Conservation (phyloP, 208 protist genomes). For the Crithidia mellificae region DNA sequence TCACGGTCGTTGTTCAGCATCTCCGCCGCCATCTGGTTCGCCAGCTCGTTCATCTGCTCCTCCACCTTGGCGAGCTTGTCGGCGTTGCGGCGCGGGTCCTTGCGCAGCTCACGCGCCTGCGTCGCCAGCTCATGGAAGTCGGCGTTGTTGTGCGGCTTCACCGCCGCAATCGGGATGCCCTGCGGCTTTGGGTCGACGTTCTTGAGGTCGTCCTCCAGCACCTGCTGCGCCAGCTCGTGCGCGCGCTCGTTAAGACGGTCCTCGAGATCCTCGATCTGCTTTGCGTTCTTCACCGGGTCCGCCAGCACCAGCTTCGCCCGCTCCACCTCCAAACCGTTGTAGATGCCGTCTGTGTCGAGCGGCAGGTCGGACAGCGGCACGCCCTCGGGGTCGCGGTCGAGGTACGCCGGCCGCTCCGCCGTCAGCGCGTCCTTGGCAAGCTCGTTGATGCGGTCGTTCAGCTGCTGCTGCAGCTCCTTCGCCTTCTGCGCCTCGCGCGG, state of each 20-base stretch:
- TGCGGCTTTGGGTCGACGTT: constrained; percentile 44
- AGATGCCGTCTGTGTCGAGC: constrained; percentile 64
- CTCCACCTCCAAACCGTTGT: constrained; percentile 63
- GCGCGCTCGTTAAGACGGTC: constrained; percentile 64
- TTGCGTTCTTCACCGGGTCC: constrained; percentile 50
- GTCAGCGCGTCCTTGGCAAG: constrained; percentile 51
- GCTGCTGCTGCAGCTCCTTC: constrained; percentile 47
- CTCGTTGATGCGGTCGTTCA: constrained; percentile 58
- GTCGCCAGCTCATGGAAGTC: constrained; percentile 57
- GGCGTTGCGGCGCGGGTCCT: constrained; percentile 51
- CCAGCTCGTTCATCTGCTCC: constrained; percentile 59
- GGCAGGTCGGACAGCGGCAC: constrained; percentile 60
- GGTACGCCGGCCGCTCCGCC: constrained; percentile 48
- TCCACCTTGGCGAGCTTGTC: constrained; percentile 47
- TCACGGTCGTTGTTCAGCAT: constrained; percentile 47
- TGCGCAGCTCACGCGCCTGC: constrained; percentile 57
- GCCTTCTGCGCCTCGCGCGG: constrained; percentile 40
- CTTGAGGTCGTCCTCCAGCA: constrained; percentile 58
- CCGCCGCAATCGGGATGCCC: constrained; percentile 48
- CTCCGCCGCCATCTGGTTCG: constrained; percentile 47
- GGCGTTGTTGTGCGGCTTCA: constrained; percentile 65
- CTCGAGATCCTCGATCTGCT: constrained; percentile 61
- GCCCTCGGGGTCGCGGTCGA: constrained; percentile 56
- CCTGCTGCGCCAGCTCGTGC: constrained; percentile 56
- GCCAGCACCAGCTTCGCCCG: constrained; percentile 66